These are phyloP conservation scores for Trametes hirsuta DNA, from an alignment of 1,284 basidiomycete species.

Conservation along the genomic window DNA sequence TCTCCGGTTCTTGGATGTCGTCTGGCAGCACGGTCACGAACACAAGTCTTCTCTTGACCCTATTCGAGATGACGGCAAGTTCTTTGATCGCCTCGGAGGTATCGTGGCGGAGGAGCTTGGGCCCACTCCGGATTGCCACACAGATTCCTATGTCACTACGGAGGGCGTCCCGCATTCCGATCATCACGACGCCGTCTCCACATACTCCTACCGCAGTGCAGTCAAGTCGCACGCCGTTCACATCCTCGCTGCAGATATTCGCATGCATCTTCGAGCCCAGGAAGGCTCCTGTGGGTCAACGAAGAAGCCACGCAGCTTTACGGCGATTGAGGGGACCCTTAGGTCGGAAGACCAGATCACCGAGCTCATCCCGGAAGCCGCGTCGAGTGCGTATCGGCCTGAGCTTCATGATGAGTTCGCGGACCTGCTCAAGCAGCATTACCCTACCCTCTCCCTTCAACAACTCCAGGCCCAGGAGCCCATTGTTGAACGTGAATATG, in stretches of 20 bases:
- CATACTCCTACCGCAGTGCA: constrained; percentile 71
- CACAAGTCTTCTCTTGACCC: constrained; percentile 64
- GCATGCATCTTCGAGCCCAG: constrained; percentile 52
- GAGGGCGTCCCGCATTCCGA: constrained; percentile 62
- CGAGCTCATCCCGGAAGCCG: constrained; percentile 68
- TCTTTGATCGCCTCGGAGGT: constrained; percentile 68
- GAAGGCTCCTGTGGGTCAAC: constrained; percentile 35
- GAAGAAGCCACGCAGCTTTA: constrained; percentile 61
- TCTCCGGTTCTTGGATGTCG: constrained; percentile 78
- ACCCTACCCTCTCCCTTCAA: constrained; percentile 60
- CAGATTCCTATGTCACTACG: constrained; percentile 45
- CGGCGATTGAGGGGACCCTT: constrained; percentile 57
- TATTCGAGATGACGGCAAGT: constrained; percentile 54
- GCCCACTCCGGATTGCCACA: constrained; percentile 65
- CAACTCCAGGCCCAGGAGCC: constrained; percentile 69
- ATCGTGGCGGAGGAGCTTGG: constrained; percentile 69
- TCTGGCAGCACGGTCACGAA: constrained; percentile 85
- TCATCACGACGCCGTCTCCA: constrained; percentile 62
- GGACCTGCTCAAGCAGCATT: constrained; percentile 47
- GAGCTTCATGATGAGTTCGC: constrained; percentile 62
- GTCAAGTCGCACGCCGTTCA: constrained; percentile 78
- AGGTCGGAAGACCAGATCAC: constrained; percentile 61
- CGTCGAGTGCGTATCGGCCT: constrained; percentile 71
- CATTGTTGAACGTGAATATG: constrained; percentile 74
- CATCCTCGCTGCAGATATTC: constrained; percentile 73